Base-by-base conservation (phyloP, 2,329 filamentous ascomycete species). In the Achaetomium macrosporum region DNA sequence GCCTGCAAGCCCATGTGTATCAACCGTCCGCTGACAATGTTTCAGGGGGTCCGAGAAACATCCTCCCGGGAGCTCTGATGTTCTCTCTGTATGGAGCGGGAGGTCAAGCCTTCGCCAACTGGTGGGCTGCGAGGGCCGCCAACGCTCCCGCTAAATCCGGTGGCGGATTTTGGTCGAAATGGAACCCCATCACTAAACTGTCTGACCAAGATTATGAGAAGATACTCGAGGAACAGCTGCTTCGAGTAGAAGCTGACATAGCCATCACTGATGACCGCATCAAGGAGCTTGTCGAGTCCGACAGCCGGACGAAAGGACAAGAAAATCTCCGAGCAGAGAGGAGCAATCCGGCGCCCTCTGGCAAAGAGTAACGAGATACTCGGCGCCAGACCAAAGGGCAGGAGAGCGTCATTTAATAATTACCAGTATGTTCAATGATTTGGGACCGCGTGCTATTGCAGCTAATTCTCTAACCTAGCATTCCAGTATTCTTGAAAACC, bases 181-280 rank as follows among this genome's bases (percentile, higher is more conserved):
- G 84, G 82, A 87, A 83, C 61, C 88, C 88, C 0, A 72, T 93
- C 63, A 85, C 76, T 56, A 75, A 76, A 1, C 69, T 95, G 17
- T 81, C 81, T 0, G 84, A 93, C 62, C 75, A 84, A 42, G 82
- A 92, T 54, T 93, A 93, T 63, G 79, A 80, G 56, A 70, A 74
- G 3, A 83, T 89, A 65, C 71, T 93, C 49, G 73, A 79, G 57
- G 86, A 91, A 64, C 89, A 84, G 69, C 67, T 91, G 16, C 70
- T 92, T 33, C 77, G 75, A 53, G 70, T 92, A 5, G 83, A 93
- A 59, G 87, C 83, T 3, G 86, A 92, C 60, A 87, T 93, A 63
- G 81, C 88, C 1, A 66, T 93, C 16, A 71, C 92, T n/a, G 87
- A 93, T 62, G 88, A 93, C 45, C 83, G 79, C 64, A 87, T 93